Percentiles rank a stretch among this genome's conserved stretches.
phyloP scores from a whole-genome alignment of 352 stramenopile genomes.

The Stramenopiles sp. region DNA sequence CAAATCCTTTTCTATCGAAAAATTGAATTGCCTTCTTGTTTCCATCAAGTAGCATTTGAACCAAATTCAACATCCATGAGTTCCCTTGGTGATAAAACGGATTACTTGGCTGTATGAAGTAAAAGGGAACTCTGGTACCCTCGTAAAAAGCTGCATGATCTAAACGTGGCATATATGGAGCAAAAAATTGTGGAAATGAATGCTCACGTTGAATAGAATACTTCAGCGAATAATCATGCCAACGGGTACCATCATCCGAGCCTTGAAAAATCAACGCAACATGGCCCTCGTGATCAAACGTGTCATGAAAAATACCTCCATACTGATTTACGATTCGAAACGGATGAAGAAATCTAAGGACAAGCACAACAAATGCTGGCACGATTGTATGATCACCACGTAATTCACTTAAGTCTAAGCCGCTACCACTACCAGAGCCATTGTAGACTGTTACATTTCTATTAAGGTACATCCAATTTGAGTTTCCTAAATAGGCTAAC shows the following conservation, averaged over 20 bases:
- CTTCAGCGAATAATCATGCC: not conserved
- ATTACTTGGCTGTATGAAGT: not conserved
- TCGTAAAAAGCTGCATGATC: constrained; percentile 8
- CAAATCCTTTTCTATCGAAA: not conserved
- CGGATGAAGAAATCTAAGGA: not conserved
- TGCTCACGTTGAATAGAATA: not conserved
- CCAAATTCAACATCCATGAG: constrained; percentile 9
- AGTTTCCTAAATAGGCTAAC: not conserved
- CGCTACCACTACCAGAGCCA: not conserved
- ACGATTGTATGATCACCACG: not conserved
- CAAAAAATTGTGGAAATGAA: constrained; percentile 7
- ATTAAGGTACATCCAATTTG: not conserved
- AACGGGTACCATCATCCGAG: not conserved
- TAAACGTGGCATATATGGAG: not conserved
- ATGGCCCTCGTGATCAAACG: constrained; percentile 4
- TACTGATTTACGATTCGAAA: constrained; percentile 8
- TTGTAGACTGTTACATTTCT: not conserved
- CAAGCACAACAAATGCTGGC: not conserved
- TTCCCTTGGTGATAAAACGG: not conserved
- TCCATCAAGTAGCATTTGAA: not conserved
- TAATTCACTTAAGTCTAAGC: no score
- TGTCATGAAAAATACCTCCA: constrained; percentile 7
- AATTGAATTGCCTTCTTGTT: not conserved
- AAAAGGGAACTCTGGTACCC: not conserved
- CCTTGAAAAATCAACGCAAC: not conserved